Base-by-base conservation (phyloP, 371 early-diverging fungal species). In the Rhizopus sp. region DNA sequence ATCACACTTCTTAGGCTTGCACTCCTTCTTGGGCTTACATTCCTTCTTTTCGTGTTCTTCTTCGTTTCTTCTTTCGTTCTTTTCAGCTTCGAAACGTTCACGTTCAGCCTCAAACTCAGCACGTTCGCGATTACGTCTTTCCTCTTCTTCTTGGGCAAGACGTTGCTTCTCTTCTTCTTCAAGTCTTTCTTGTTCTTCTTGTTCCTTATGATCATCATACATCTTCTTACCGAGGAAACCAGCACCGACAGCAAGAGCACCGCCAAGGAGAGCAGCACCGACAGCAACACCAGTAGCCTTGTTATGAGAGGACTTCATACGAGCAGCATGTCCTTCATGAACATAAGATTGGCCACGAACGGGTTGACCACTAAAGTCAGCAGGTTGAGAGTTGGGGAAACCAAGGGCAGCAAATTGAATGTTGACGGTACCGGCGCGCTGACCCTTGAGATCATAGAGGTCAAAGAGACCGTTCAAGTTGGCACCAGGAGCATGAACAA, bases 151-250 rank as follows among this genome's bases (percentile, higher is more conserved):
- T n/a, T 57, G 50, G 33, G 66, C 49, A 30, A 50, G 55, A 9
- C 60, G 55, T 5, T 50, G 50, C 15, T 72, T 73, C 23, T 70
- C 75, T 12, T 66, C 60, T 53, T 71, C 58, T 30, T 61, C 55
- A 1, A 58, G 59, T 47, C 68, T 61, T 33, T 67, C 58, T 31
- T 69, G 73, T 13, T 70, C 58, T 39, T 80, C 72, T 50, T 77
- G 46, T 37, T 65, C 57, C 29, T 69, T 53, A 15, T 73, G 65
- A 15, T 82, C 72, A 32, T 70, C 68, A 17, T 75, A 71, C 13
- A 77, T 35, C 64, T 81, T 82, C 66, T 80, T 72, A 44, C 78
- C 82, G 29, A 81, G 49, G 39, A 78, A 57, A 55, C 79, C 82
- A 39, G 79, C 85, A 55, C 82, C 84, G 6, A 76, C 47, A 39